These are phyloP conservation scores for Talaromyces atroroseus DNA, from an alignment of 2,329 filamentous ascomycete genomes.

Conservation along the genomic window DNA sequence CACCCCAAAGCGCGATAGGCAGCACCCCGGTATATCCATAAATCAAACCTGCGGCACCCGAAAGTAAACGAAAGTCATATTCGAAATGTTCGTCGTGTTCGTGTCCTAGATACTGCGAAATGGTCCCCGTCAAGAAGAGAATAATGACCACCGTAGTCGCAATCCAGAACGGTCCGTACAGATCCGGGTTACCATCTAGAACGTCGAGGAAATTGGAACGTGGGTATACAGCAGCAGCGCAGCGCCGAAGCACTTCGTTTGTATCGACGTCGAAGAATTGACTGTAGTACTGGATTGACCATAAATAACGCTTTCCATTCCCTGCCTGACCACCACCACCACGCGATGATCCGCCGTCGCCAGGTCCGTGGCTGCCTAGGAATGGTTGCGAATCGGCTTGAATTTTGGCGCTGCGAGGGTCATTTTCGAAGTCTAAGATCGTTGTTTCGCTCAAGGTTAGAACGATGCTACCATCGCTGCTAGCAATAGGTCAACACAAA, in stretches of 20 bases:
- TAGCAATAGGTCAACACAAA: not conserved
- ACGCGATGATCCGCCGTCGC: constrained; percentile 32
- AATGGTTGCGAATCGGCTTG: constrained; percentile 48
- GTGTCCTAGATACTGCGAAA: constrained; percentile 78
- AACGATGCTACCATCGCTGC: not conserved
- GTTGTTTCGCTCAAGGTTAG: not conserved
- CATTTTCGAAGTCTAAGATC: constrained; percentile 61
- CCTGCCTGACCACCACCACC: constrained; percentile 34
- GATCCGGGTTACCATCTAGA: constrained; percentile 89
- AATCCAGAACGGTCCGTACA: constrained; percentile 98
- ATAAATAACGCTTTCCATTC: constrained; percentile 73
- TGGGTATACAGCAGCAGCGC: constrained; percentile 82
- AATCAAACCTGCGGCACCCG: constrained; percentile 82
- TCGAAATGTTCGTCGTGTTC: constrained; percentile 66
- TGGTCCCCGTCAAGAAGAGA: constrained; percentile 89
- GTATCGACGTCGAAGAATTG: constrained; percentile 99
- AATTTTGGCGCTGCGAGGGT: constrained; percentile 46
- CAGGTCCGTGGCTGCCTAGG: constrained; percentile 39
- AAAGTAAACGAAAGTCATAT: constrained; percentile 86
- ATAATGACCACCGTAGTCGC: constrained; percentile 96
- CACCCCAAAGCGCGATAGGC: constrained; percentile 77
- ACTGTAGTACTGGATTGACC: constrained; percentile 87
- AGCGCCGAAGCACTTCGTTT: constrained; percentile 77
- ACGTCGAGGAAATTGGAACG: constrained; percentile 94
- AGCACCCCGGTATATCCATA: constrained; percentile 93